A percentile compares a stretch with the other conserved stretches of the same genome.
These are phyloP conservation scores for Sporothrix euskadiensis DNA, from an alignment of 2,329 filamentous ascomycete genomes.

Conservation along the genomic window DNA sequence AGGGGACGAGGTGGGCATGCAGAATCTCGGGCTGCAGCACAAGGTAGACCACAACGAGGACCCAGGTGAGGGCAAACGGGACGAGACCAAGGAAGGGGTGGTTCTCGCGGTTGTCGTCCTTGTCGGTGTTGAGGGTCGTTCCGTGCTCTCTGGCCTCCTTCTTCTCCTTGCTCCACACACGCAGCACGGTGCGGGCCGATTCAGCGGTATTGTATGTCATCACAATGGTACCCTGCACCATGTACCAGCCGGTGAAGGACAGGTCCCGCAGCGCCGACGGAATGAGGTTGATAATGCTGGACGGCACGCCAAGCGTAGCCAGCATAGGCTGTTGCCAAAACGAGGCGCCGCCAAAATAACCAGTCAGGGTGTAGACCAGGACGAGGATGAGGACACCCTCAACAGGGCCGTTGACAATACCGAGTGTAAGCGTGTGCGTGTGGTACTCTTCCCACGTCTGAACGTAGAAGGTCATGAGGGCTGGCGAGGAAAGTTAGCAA, in stretches of 20 bases:
- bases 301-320: slow-evolving; percentile 66
- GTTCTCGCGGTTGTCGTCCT: slow-evolving; percentile 56
- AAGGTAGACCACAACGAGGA: slow-evolving; percentile 74
- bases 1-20: slow-evolving; percentile 80
- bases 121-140: slow-evolving; percentile 18
- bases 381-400: slow-evolving; percentile 88
- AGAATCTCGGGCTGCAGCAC: slow-evolving; percentile 83
- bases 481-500: slow-evolving; percentile 44
- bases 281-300: slow-evolving; percentile 64
- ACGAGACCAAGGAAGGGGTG: slow-evolving; percentile 78
- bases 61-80: slow-evolving; percentile 79
- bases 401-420: slow-evolving; percentile 89
- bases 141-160: slow-evolving; percentile 39
- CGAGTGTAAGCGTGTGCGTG: slow-evolving; percentile 91
- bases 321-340: slow-evolving; percentile 92
- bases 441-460: slow-evolving; percentile 99
- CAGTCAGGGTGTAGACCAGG: slow-evolving; percentile 79
- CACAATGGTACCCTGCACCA: slow-evolving; percentile 80
- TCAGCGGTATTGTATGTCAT: slow-evolving; percentile 82
- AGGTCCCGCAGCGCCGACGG: slow-evolving; percentile 73
- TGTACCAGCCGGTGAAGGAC: slow-evolving; percentile 89
- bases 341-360: slow-evolving; percentile 79
- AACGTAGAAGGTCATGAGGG: slow-evolving; percentile 93
- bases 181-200: slow-evolving; percentile 80
- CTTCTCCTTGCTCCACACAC: slow-evolving; percentile 59